A percentile compares a stretch with the other conserved stretches of the same genome.
Conservation (phyloP, 2,329 filamentous ascomycete genomes). For the Escovopsis sp. region DNA sequence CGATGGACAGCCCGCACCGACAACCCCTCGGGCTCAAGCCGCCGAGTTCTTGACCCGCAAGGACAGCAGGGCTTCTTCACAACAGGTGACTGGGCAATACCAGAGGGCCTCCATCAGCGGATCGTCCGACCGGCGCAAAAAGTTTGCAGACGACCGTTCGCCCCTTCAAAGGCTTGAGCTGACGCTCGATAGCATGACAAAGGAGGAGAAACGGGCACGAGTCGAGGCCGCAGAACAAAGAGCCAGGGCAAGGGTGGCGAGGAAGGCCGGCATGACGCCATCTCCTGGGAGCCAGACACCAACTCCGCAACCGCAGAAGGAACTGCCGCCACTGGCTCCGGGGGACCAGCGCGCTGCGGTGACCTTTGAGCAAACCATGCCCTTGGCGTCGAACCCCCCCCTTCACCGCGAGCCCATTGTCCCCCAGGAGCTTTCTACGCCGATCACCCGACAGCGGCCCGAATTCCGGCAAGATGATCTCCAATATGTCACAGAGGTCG, state of each 20-base stretch:
- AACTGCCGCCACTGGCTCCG: slow-evolving; percentile 1
- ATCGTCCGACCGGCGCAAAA: slow-evolving; percentile 32
- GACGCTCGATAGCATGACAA: slow-evolving; percentile 82
- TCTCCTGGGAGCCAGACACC: slow-evolving; percentile 9
- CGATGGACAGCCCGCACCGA: slow-evolving; percentile 1
- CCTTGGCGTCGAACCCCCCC: background rate
- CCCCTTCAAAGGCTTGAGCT: slow-evolving; percentile 88
- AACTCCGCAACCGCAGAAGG: slow-evolving; percentile 14
- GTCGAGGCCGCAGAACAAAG: slow-evolving; percentile 69
- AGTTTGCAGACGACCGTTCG: slow-evolving; percentile 68
- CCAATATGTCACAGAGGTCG: slow-evolving; percentile 8
- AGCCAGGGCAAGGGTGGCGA: slow-evolving; percentile 45
- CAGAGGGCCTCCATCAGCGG: slow-evolving; percentile 24
- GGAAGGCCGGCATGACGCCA: slow-evolving; percentile 15
- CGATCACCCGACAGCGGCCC: slow-evolving; percentile 13
- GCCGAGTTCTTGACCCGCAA: slow-evolving; percentile 11
- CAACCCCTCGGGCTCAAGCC: slow-evolving; percentile 5
- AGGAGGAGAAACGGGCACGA: slow-evolving; percentile 82
- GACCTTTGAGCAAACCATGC: background rate
- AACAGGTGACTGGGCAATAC: slow-evolving; percentile 13
- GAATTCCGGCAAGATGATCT: slow-evolving; percentile 1
- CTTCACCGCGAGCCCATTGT: slow-evolving; percentile 7
- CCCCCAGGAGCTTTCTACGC: slow-evolving; percentile 1
- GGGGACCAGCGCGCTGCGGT: slow-evolving; percentile 1
- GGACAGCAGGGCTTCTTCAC: slow-evolving; percentile 9